Percentiles rank a stretch among this genome's conserved stretches.
Evolutionary conservation across 129 eudicot species (phyloP).

Genomic region (Apium graveolens): DNA sequence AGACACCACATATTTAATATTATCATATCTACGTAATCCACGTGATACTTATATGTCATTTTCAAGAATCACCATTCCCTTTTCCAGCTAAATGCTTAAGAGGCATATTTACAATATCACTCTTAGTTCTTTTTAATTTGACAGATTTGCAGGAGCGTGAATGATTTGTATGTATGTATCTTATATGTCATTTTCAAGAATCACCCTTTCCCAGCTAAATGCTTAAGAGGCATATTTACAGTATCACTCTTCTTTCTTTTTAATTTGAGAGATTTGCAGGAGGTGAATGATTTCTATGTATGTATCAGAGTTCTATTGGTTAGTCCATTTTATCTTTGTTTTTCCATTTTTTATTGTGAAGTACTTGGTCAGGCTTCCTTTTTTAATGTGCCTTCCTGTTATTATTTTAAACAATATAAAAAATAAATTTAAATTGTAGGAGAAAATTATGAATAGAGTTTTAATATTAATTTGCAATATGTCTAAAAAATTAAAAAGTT

Average conservation of each 20-base stretch:
- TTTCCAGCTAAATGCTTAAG: not conserved
- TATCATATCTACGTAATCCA: constrained; percentile 42
- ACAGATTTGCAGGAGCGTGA: constrained; percentile 66
- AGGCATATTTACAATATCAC: not conserved
- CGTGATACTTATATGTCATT: not conserved
- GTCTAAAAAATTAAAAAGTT: too few species aligned
- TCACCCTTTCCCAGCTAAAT: not conserved
- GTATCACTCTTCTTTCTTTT: not conserved
- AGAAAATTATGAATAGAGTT: too few species aligned
- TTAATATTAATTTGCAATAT: too few species aligned
- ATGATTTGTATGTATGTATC: constrained; percentile 54
- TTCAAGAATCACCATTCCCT: not conserved
- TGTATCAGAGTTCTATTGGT: constrained; percentile 66
- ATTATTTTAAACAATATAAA: too few species aligned
- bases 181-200: constrained; percentile 10
- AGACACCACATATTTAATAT: constrained; percentile 70
- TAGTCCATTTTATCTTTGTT: constrained; percentile 11
- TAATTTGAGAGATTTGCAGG: constrained; percentile 44
- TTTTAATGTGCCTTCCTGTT: not conserved
- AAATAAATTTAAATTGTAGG: too few species aligned
- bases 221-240: not conserved
- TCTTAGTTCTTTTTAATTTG: not conserved
- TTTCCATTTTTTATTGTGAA: not conserved
- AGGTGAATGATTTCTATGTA: constrained; percentile 50
- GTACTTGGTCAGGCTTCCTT: not conserved